Conservation (phyloP, 768 basidiomycete genomes). For the Neoboletus subvelutipes region DNA sequence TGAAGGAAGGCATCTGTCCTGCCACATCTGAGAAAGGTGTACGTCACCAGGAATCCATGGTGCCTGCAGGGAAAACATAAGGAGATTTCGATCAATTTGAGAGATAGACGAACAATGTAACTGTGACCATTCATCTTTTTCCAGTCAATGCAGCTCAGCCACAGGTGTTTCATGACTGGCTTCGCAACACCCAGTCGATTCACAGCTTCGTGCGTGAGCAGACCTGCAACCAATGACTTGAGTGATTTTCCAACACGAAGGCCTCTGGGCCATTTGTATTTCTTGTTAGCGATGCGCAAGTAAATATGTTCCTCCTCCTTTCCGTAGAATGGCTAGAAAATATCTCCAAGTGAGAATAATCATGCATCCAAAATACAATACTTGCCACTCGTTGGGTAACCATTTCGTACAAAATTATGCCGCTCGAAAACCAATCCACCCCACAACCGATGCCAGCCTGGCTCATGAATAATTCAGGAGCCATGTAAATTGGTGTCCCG, state of each 20-base stretch:
- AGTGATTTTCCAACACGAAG: constrained; percentile 39
- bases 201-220: constrained; percentile 38
- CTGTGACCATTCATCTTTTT: constrained; percentile 40
- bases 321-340: constrained; percentile 29
- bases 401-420: constrained; percentile 55
- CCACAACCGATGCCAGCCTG: constrained; percentile 27
- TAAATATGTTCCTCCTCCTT: constrained; percentile 27
- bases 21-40: constrained; percentile 36
- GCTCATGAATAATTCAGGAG: constrained; percentile 44
- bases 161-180: constrained; percentile 42
- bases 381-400: constrained; percentile 37
- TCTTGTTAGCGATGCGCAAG: constrained; percentile 27
- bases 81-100: neutral
- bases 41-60: constrained; percentile 39
- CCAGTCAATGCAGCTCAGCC: constrained; percentile 50
- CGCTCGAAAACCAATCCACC: constrained; percentile 58
- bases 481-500: constrained; percentile 49
- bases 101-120: constrained; percentile 42
- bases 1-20: constrained; percentile 37
- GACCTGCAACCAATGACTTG: constrained; percentile 41
- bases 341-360: neutral
- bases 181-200: constrained; percentile 41
- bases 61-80: constrained; percentile 33
- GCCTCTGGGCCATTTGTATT: constrained; percentile 40
- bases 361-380: constrained; percentile 1